These are phyloP conservation scores for Penicillium sp. DNA, from an alignment of 2,329 filamentous ascomycete species.

Conservation along the genomic window DNA sequence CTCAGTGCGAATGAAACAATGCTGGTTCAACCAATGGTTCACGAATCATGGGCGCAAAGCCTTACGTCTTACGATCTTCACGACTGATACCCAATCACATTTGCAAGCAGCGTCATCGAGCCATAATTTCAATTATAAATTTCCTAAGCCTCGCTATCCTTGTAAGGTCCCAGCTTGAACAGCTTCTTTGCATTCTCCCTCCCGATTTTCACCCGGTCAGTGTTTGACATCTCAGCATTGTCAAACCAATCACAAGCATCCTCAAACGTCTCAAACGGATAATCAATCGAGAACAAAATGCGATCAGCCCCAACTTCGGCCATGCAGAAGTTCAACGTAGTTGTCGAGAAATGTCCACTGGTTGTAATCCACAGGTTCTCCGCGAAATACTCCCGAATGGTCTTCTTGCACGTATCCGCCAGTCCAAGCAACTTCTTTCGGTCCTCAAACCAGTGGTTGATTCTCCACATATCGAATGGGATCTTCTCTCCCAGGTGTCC, in stretches of 20 bases:
- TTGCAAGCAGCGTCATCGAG: neutral
- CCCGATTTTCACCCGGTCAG: constrained; percentile 45
- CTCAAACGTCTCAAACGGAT: constrained; percentile 42
- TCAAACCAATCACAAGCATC: constrained; percentile 50
- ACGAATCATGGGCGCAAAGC: neutral
- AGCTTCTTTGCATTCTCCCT: constrained; percentile 50
- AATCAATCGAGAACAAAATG: constrained; percentile 46
- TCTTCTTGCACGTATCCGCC: constrained; percentile 45
- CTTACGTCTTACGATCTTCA: neutral
- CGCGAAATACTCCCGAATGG: constrained; percentile 47
- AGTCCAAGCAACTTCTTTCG: constrained; percentile 39
- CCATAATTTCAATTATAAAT: neutral
- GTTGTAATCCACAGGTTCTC: constrained; percentile 47
- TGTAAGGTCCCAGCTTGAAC: constrained; percentile 39
- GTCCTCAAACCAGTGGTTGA: constrained; percentile 46
- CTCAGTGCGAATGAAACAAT: too few species aligned
- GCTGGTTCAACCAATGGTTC: neutral
- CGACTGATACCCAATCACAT: neutral
- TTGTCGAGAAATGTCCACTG: constrained; percentile 43
- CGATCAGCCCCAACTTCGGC: constrained; percentile 42
- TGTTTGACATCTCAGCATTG: constrained; percentile 38
- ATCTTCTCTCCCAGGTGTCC: constrained; percentile 53
- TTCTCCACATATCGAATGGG: constrained; percentile 54
- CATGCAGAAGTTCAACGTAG: constrained; percentile 42
- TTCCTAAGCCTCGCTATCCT: constrained; percentile 31